A percentile compares a stretch with the other conserved stretches of the same genome.
phyloP scores from a whole-genome alignment of 495 filamentous ascomycete genomes.

The Daldinia grandis region DNA sequence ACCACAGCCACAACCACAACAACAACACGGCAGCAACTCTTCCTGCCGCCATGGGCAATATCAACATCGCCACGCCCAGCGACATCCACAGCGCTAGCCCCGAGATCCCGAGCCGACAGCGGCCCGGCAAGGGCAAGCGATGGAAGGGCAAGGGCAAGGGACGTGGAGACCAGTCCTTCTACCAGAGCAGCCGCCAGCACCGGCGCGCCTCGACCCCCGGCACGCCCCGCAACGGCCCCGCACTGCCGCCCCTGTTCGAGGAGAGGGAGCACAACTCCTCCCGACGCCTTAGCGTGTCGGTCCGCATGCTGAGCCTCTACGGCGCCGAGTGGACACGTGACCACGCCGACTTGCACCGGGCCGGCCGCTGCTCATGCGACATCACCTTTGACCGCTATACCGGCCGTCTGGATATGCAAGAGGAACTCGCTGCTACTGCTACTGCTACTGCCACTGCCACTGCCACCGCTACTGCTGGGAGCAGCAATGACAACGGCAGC shows the following conservation, averaged over 20 bases:
- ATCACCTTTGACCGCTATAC: constrained; percentile 42
- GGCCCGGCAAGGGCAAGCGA: neutral
- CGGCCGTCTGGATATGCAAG: neutral
- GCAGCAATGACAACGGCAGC: neutral
- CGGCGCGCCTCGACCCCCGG: neutral
- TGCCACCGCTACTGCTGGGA: neutral
- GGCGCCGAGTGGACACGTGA: constrained; percentile 54
- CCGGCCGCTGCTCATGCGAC: constrained; percentile 46
- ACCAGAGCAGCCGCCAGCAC: neutral
- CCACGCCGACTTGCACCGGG: constrained; percentile 48
- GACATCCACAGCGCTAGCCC: neutral
- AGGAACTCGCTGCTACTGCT: neutral
- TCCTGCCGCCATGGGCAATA: neutral
- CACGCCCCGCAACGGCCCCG: neutral
- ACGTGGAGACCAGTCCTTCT: neutral
- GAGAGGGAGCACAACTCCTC: constrained; percentile 30
- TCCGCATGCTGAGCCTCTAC: constrained; percentile 49
- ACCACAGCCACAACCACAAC: neutral
- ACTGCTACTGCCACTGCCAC: neutral
- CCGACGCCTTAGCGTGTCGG: constrained; percentile 26
- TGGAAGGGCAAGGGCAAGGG: neutral
- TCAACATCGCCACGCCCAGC: neutral
- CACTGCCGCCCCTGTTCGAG: constrained; percentile 39
- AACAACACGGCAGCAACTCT: neutral
- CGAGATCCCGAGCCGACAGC: neutral